Percentiles rank a stretch among this genome's conserved stretches.
Evolutionary conservation across 2,329 filamentous ascomycete genomes (phyloP).

Genomic region (Fusarium annulatum): DNA sequence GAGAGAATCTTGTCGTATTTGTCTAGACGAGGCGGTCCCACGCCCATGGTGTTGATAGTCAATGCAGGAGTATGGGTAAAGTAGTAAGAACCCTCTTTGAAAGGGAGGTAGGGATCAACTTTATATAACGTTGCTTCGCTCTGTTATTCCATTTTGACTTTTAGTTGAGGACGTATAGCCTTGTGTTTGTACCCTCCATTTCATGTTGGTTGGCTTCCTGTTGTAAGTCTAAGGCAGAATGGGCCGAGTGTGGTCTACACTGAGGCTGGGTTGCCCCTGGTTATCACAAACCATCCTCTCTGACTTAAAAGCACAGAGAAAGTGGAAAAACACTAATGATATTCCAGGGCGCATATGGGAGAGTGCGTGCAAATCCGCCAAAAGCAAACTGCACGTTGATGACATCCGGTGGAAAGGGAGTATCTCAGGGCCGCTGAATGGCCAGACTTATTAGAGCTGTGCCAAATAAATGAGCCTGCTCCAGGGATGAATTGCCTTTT

Average conservation of each 20-base stretch:
- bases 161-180: background rate
- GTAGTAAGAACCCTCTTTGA: background rate
- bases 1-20: slow-evolving; percentile 26
- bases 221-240: slow-evolving; percentile 2
- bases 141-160: background rate
- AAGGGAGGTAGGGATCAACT: background rate
- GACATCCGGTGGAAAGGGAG: background rate
- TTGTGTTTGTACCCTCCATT: background rate
- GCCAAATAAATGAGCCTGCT: background rate
- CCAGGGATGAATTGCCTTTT: background rate
- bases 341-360: background rate
- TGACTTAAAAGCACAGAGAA: background rate
- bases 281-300: background rate
- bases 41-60: background rate
- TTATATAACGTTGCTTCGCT: background rate
- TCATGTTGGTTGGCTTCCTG: slow-evolving; percentile 20
- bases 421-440: background rate
- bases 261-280: background rate
- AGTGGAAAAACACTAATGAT: background rate
- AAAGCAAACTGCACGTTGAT: background rate
- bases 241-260: background rate
- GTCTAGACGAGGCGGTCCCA: slow-evolving; percentile 30
- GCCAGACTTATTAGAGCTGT: background rate
- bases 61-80: background rate
- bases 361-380: too few species aligned